These are phyloP conservation scores for Zopfochytrium polystomum DNA, from an alignment of 371 early-diverging fungal genomes.

Conservation along the genomic window DNA sequence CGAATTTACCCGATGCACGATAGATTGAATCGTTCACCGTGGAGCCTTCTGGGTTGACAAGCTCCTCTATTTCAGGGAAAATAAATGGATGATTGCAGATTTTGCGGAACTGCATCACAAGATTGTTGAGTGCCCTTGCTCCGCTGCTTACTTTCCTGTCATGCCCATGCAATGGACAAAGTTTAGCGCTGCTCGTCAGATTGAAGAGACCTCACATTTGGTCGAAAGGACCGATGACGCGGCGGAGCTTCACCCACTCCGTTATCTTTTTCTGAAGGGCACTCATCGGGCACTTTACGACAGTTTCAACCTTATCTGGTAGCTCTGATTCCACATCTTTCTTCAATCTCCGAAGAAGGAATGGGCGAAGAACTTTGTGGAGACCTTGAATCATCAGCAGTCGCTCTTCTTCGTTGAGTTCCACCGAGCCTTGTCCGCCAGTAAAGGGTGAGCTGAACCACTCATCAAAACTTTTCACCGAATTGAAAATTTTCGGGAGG, in stretches of 20 bases:
- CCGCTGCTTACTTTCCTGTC: no score
- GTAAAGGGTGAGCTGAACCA: conserved; percentile 96
- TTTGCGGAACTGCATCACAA: conserved; percentile 98
- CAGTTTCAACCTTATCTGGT: conserved; percentile 97
- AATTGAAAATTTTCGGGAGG: conserved; percentile 93
- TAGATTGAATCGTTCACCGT: conserved; percentile 54
- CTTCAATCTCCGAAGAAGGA: conserved; percentile 96
- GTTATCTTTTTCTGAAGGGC: conserved; percentile 73
- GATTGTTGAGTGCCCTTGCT: conserved; percentile 85
- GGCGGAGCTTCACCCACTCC: conserved; percentile 38
- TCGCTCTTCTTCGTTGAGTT: conserved; percentile 95
- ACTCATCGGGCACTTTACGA: conserved; percentile 91
- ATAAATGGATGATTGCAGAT: conserved; percentile 99
- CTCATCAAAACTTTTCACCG: conserved; percentile 93
- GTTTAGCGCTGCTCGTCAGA: background rate
- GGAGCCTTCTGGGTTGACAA: conserved; percentile 68
- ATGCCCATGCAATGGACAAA: conserved; percentile 2
- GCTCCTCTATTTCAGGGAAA: conserved; percentile 90
- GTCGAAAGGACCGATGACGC: conserved; percentile 49
- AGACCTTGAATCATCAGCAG: conserved; percentile 94
- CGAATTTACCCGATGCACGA: conserved; percentile 95
- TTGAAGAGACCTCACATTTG: conserved; percentile 56
- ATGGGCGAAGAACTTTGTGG: conserved; percentile 96
- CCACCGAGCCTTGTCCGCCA: conserved; percentile 68
- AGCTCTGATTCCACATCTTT: conserved; percentile 98